Evolutionary conservation across 1,284 basidiomycete genomes (phyloP), one percentile per base, ranked within the genome.

Genomic region (Amylostereum chailletii): DNA sequence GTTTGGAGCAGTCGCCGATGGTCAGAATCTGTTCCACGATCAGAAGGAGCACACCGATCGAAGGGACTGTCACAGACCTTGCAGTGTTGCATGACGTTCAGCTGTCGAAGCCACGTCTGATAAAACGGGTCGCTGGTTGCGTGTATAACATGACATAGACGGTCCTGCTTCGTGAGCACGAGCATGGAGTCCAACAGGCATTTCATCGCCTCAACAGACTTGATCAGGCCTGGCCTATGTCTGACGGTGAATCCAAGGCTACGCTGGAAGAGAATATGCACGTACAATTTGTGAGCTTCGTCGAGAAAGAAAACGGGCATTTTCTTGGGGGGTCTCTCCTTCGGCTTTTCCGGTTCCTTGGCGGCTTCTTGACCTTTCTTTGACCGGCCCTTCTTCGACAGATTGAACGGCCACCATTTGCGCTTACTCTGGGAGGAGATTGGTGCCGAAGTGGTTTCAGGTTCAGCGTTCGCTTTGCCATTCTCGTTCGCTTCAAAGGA

Each of bases 41-140:
- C 19, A 19, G 19, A 19, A 19, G 19, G 19, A 19, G 19, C 19
- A 19, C 19, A 19, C 19, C 19, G 19, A 19, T 19, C 19, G 19
- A 1, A 19, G 19, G 1, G 19, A 19, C 19, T 19, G 19, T 19
- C 19, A 19, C 19, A 29, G 34, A 83, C 81, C 70, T 85, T 88
- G 70, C 86, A 89, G 60, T 89, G 84, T 58, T 86, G 84, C 73
- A 84, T 83, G 44, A 87, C 74, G 53, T 84, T 86, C 48, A 86
- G 67, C 58, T 85, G 83, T 51, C 85, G 72, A 39, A 87, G 71
- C 84, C 84, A 90, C 32, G 81, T 86, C 58, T 87, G 85, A 62
- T 89, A 90, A 66, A 90, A 90, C 0, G 87, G 81, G 55, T 91
- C 88, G 58, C 81, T 86, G 2, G 89, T 89, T 1, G 87, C 85